Evolutionary conservation across 2,329 filamentous ascomycete genomes (phyloP).

Genomic region (Colletotrichum limetticola): DNA sequence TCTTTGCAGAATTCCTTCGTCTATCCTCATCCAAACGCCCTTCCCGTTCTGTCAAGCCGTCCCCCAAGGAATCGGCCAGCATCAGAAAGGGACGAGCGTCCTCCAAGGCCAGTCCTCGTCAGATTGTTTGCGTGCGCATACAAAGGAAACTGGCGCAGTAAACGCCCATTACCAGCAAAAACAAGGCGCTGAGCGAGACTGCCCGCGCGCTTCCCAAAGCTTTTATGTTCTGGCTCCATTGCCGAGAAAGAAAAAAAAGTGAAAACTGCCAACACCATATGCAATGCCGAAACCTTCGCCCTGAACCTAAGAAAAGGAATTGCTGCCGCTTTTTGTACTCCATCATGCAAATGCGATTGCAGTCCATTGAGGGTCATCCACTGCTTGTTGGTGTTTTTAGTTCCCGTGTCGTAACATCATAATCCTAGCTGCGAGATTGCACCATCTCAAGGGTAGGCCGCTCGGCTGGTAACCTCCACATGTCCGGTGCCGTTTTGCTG

Average conservation of each 20-base stretch:
- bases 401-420: conserved; percentile 34
- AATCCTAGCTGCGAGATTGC: neutral
- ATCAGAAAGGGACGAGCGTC: neutral
- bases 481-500: neutral
- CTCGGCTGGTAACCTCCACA: neutral
- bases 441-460: conserved; percentile 35
- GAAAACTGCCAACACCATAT: conserved; percentile 18
- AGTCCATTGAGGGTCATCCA: conserved; percentile 14
- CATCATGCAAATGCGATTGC: conserved; percentile 28
- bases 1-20: neutral
- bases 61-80: neutral
- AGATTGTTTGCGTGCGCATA: neutral
- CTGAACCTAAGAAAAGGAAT: conserved; percentile 10
- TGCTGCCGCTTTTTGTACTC: conserved; percentile 26
- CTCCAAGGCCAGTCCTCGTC: neutral
- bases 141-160: conserved; percentile 8
- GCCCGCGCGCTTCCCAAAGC: conserved; percentile 9
- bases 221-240: conserved; percentile 9
- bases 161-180: conserved; percentile 4
- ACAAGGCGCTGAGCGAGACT: neutral
- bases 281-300: conserved; percentile 29
- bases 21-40: neutral
- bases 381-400: conserved; percentile 7
- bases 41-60: neutral
- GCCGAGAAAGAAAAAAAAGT: neutral